Base-by-base conservation (phyloP, 768 basidiomycete genomes). In the Leccinum sublutescens region DNA sequence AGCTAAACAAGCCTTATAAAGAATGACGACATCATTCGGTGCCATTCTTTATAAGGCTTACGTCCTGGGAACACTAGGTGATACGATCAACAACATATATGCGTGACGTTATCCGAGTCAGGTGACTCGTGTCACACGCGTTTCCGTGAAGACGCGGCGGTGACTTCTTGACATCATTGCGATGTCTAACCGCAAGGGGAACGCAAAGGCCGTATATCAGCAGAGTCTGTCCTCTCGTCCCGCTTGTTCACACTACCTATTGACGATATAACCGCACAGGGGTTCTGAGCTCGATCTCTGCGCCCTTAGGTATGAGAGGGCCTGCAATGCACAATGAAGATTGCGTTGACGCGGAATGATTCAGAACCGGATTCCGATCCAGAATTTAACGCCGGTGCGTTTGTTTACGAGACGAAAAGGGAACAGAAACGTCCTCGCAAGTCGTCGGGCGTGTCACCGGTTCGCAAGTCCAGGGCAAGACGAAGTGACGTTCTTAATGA, bases 291-390 rank as follows among this genome's bases (percentile, higher is more conserved):
- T 75, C 77, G 3, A 71, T 74, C 15, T 67, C 74, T 5, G 75
- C 74, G 2, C 77, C 78, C 36, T 63, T 75, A 66, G 76, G 77
- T 73, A 63, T 12, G 23, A 47, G 10, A 11, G 4, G 50, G 43
- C 29, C 27, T 7, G 25, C 25, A 27, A 27, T 23, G 11, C 17
- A 17, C 43, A 17, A 19, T 43, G 10, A 19, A 19, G 40, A 43
- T 43, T 19, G 9, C 1, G 7, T 15, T 56, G 12, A 52, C 38
- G 19, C 38, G n/a, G 11, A 19, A 31, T 33, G 11, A 31, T 38
- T 21, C 50, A 74, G 73, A 76, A 31, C 62, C 58, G 0, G 73
- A 74, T 51, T 74, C 73, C 0, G 73, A 74, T 43, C 73, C 73
- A 12, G 73, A 74, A 52, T 74, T 74, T 12, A 76, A 69, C 40